Base-by-base conservation (phyloP, 2,329 filamentous ascomycete genomes). In the Ophiostoma sp. region DNA sequence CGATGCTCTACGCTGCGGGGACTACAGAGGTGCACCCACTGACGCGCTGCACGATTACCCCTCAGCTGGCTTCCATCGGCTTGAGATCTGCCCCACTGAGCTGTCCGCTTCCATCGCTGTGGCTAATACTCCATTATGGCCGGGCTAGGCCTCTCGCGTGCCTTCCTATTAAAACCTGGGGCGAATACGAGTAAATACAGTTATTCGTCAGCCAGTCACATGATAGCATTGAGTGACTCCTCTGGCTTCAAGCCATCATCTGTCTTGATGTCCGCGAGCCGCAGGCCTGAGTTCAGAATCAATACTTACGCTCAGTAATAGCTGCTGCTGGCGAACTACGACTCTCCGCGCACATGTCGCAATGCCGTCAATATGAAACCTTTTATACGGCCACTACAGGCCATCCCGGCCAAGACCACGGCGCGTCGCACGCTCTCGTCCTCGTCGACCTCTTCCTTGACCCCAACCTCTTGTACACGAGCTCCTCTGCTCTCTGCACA, bases 341-440 rank as follows among this genome's bases (percentile, higher is more conserved):
- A 27, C 27, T 27, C 27, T 27, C 27, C 27, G 27, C 44, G 38
- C 40, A 49, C 7, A 64, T 6, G 58, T 55, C 65, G 70, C 67
- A 16, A 84, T 83, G 82, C 79, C 78, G 78, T 77, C 75, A 68
- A 40, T 36, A 84, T 84, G 82, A 82, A 76, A 73, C 71, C 69
- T 71, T 71, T 77, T 70, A 66, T 73, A 68, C 75, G 77, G 76
- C 78, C 78, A 77, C 77, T 78, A 76, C 76, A 78, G 77, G 76
- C 76, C 72, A 72, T 75, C 18, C 67, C 70, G 71, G 71, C 72
- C 69, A 69, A 70, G 55, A 74, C 72, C 69, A 67, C 72, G 67
- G 12, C 52, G n/a, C 42, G 45, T 45, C 14, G 49, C 16, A 18
- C 27, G 11, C 38, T 66, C 14, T 64, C 49, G 45, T n/a, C 63